Base-by-base conservation (phyloP, 164 flowering plant genomes). In the Kalanchoe fedtschenkoi region DNA sequence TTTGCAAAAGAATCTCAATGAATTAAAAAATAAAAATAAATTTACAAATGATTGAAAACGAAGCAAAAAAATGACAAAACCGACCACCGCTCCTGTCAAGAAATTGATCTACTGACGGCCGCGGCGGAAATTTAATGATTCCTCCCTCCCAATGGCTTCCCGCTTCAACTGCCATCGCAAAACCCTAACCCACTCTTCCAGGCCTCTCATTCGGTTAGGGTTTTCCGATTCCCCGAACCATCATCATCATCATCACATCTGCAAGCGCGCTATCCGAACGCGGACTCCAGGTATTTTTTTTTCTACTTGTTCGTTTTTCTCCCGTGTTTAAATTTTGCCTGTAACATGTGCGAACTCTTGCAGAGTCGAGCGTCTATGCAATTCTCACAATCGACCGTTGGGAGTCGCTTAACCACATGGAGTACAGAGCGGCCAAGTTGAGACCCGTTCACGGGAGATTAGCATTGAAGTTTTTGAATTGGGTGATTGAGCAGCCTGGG, bases 321-420 rank as follows among this genome's bases (percentile, higher is more conserved):
- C 9, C 51, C 19, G 51, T 21, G 51, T 47, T 21, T 10, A 47
- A 22, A 19, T 1, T 47, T 7, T n/a, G n/a, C n/a, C n/a, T n/a
- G n/a, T n/a, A n/a, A n/a, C n/a, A 4, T 47, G 54, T 47, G 54
- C 14, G 32, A 26, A 26, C 65, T 53, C 73, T 64, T 34, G 61
- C 74, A 67, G 87, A 85, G 81, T 75, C 75, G 32, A 90, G 97
- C 68, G 77, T 87, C 58, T 84, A 78, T 63, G 61, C 75, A 16
- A 67, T 86, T 62, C 76, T 90, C 21, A 90, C 97, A 1, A 78
- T 86, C 57, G 78, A 81, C 63, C 75, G 97, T 1, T 89, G 97
- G 97, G 89, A 85, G 55, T 89, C 95, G 0, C 66, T 90, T 71
- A 85, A 87, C 72, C 79, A 73, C 65, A 90, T 90, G 97, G 72